Evolutionary conservation across 2,329 filamentous ascomycete genomes (phyloP).

Genomic region (Fusarium aywerte): DNA sequence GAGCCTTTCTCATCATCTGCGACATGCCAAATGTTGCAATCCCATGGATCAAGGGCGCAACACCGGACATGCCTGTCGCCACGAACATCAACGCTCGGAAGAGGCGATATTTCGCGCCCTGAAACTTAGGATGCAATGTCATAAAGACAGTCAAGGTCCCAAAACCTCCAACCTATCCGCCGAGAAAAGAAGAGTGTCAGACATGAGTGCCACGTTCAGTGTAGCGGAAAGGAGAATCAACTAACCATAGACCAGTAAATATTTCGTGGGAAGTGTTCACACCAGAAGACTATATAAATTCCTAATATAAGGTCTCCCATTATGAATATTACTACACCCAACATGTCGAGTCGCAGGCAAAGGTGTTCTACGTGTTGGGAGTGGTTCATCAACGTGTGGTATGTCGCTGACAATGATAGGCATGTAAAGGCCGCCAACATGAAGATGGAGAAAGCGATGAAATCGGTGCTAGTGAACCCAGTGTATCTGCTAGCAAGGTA

Average conservation of each 20-base stretch:
- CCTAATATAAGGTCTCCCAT: not conserved
- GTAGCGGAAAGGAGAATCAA: too few relatives aligned
- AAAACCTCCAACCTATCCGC: not conserved
- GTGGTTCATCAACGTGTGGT: not conserved
- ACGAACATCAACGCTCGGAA: not conserved
- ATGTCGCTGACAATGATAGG: not conserved
- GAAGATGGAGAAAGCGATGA: not conserved
- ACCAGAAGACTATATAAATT: not conserved
- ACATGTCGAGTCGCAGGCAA: not conserved
- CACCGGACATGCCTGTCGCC: not conserved
- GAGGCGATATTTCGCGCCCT: not conserved
- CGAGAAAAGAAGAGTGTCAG: not conserved
- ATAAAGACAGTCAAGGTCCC: not conserved
- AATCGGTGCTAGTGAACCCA: not conserved
- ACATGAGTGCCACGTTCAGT: too few relatives aligned
- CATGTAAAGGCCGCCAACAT: not conserved
- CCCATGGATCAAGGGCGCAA: not conserved
- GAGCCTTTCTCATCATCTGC: not conserved
- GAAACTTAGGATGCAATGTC: not conserved
- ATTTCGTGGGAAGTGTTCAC: not conserved
- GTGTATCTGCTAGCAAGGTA: not conserved
- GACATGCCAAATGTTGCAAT: not conserved
- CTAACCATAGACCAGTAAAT: not conserved
- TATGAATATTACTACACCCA: not conserved
- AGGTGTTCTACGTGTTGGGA: not conserved